These are phyloP conservation scores for Strobilomyces confusus DNA, from an alignment of 768 basidiomycete genomes.

Conservation along the genomic window DNA sequence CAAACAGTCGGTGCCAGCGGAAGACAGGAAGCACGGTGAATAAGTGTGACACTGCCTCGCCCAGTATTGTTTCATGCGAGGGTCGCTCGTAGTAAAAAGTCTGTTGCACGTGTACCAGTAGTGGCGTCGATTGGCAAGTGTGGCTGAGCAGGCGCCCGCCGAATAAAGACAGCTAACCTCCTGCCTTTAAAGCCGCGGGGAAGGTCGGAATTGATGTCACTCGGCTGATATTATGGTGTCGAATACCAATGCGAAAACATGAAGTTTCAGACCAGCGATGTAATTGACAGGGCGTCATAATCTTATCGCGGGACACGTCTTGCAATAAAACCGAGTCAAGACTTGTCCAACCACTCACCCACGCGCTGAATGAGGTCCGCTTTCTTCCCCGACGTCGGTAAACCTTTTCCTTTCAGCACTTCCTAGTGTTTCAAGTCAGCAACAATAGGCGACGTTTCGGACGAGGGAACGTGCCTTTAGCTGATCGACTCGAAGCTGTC, in stretches of 20 bases:
- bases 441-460: not conserved
- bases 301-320: not conserved
- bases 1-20: too few relatives aligned
- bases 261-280: not conserved
- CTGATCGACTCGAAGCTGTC: constrained; percentile 72
- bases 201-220: not conserved
- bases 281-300: not conserved
- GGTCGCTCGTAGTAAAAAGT: not conserved
- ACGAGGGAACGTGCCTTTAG: constrained; percentile 52
- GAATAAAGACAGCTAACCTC: not conserved
- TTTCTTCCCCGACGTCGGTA: constrained; percentile 64
- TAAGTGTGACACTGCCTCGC: too few relatives aligned
- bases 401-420: constrained; percentile 67
- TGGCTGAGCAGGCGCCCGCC: not conserved
- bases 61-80: too few relatives aligned
- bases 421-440: constrained; percentile 40
- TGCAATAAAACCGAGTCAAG: constrained; percentile 12
- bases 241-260: not conserved
- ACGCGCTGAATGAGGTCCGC: constrained; percentile 66
- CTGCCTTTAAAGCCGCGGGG: not conserved
- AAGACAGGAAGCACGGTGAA: too few relatives aligned
- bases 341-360: constrained; percentile 53
- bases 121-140: not conserved
- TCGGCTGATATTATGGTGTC: not conserved
- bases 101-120: not conserved